These are phyloP conservation scores for Lablab purpureus DNA, from an alignment of 306 rosid species.

Conservation along the genomic window DNA sequence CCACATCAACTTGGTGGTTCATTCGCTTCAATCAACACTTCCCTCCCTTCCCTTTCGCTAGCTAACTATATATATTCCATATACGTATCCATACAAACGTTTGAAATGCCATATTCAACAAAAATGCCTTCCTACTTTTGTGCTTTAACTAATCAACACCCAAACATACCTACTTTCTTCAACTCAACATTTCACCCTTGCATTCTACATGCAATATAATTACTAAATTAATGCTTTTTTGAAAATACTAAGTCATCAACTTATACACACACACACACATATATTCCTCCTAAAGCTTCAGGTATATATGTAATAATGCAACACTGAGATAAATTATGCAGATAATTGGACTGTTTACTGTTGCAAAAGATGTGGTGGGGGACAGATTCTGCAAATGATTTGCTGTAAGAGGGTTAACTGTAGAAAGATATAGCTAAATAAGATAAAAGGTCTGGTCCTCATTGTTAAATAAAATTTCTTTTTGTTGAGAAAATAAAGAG, in stretches of 20 bases:
- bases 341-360: no score
- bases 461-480: no score
- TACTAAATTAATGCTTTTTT: background rate
- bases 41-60: conserved; percentile 46
- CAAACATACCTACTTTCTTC: conserved; percentile 33
- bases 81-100: conserved; percentile 46
- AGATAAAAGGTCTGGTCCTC: no score
- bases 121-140: conserved; percentile 25
- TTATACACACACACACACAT: no score
- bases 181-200: conserved; percentile 20
- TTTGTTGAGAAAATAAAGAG: background rate
- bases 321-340: no score
- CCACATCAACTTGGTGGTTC: conserved; percentile 87
- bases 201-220: background rate
- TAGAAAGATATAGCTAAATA: no score
- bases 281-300: background rate
- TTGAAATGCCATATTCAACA: conserved; percentile 47
- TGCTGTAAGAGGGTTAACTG: no score
- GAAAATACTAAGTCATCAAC: no score
- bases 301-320: background rate
- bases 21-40: conserved; percentile 74
- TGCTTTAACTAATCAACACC: conserved; percentile 40
- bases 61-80: conserved; percentile 40
- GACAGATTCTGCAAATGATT: no score
- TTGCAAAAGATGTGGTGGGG: no score